Percentiles rank a stretch among this genome's conserved stretches.
phyloP scores from a whole-genome alignment of 768 basidiomycete genomes.

The Lactarius evosmus region DNA sequence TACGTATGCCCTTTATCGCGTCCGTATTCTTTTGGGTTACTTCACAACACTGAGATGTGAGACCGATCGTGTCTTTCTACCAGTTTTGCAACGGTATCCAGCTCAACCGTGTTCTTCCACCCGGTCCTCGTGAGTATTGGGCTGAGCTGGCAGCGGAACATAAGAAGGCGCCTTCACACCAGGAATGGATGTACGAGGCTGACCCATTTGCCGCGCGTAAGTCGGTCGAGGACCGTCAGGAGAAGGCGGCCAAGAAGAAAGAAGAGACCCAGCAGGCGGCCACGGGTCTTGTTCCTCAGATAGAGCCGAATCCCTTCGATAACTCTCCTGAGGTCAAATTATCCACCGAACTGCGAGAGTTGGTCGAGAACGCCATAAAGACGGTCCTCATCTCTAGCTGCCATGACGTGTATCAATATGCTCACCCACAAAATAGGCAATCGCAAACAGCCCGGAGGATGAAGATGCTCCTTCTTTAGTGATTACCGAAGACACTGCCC shows the following conservation, averaged over 20 bases:
- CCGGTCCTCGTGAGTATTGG: slow-evolving; percentile 88
- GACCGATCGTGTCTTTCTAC: slow-evolving; percentile 27
- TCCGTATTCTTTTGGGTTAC: slow-evolving; percentile 42
- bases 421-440: slow-evolving; percentile 40
- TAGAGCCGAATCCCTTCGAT: slow-evolving; percentile 40
- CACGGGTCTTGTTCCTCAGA: slow-evolving; percentile 18
- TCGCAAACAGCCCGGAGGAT: slow-evolving; percentile 50
- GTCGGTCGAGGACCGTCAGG: slow-evolving; percentile 64
- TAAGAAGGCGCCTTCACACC: slow-evolving; percentile 60
- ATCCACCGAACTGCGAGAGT: slow-evolving; percentile 68
- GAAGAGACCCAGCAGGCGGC: slow-evolving; percentile 35
- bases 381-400: slow-evolving; percentile 44
- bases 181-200: slow-evolving; percentile 82
- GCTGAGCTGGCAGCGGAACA: slow-evolving; percentile 68
- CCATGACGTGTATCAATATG: background rate
- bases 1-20: slow-evolving; percentile 82
- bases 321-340: slow-evolving; percentile 77
- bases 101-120: slow-evolving; percentile 73
- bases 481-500: slow-evolving; percentile 43
- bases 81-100: slow-evolving; percentile 76
- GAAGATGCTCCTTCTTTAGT: slow-evolving; percentile 36
- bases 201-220: slow-evolving; percentile 81
- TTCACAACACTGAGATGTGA: slow-evolving; percentile 27
- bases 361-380: slow-evolving; percentile 79
- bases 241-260: slow-evolving; percentile 46